Conservation (phyloP, 2,329 filamentous ascomycete species). For the Epichloe hybrida region DNA sequence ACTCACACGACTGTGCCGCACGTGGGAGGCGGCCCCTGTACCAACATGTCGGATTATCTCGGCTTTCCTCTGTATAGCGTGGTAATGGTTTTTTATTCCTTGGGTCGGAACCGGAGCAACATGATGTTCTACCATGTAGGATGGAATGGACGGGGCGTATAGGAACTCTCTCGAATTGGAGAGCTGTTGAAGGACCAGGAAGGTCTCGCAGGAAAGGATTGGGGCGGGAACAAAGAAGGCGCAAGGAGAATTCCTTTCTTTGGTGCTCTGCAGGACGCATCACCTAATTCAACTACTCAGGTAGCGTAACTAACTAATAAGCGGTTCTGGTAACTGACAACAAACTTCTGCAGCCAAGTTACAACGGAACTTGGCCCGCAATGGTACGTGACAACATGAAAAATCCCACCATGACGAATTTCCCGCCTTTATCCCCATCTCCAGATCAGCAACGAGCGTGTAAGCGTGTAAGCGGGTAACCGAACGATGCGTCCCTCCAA, state of each 20-base stretch:
- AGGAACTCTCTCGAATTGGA: too few species aligned
- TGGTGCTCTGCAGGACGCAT: too few species aligned
- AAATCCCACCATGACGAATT: too few species aligned
- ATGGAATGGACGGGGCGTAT: not conserved
- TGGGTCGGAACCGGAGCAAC: not conserved
- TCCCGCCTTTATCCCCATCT: too few species aligned
- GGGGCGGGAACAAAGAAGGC: too few species aligned
- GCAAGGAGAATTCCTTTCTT: not conserved
- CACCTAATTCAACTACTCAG: not conserved
- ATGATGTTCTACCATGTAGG: not conserved
- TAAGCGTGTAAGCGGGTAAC: too few species aligned
- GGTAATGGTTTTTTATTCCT: not conserved
- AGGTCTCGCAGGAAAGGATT: not conserved
- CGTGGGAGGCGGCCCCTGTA: not conserved
- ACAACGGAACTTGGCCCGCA: too few species aligned
- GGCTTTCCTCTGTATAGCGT: not conserved
- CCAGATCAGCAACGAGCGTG: too few species aligned
- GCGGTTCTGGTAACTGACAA: constrained; percentile 2
- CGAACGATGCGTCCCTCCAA: too few species aligned
- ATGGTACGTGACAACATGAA: too few species aligned
- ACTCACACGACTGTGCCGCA: not conserved
- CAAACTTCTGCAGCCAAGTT: not conserved
- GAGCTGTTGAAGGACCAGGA: not conserved
- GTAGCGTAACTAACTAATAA: not conserved
- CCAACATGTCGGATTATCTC: not conserved